phyloP scores from a whole-genome alignment of 2,329 filamentous ascomycete genomes.

The Fusarium oxysporum region DNA sequence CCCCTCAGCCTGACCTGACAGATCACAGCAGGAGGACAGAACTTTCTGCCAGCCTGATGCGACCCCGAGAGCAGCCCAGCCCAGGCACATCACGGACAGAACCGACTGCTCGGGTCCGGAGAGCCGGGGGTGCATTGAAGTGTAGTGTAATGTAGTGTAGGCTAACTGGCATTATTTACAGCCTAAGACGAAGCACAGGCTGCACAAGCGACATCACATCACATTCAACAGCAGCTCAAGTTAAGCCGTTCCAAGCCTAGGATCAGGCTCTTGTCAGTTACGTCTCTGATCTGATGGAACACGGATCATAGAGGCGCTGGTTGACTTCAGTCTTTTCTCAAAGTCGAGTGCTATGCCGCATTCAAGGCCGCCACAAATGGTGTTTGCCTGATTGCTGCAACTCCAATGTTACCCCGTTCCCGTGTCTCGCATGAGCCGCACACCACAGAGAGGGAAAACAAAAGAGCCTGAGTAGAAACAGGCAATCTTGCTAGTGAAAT shows the following conservation, averaged over 20 bases:
- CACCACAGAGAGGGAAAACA: slow-evolving; percentile 1
- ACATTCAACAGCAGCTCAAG: slow-evolving; percentile 1
- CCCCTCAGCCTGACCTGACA: neutral
- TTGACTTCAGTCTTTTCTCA: neutral
- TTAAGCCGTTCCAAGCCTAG: slow-evolving; percentile 38
- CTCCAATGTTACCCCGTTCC: slow-evolving; percentile 23
- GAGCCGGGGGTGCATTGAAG: slow-evolving; percentile 22
- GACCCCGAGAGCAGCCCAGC: slow-evolving; percentile 20
- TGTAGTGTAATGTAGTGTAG: neutral
- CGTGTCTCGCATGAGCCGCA: slow-evolving; percentile 41
- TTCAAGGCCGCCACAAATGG: slow-evolving; percentile 29
- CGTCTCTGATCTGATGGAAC: neutral
- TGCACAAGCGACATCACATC: neutral
- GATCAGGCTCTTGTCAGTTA: neutral
- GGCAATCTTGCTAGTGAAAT: slow-evolving; percentile 13
- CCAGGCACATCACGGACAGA: slow-evolving; percentile 19
- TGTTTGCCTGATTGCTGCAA: slow-evolving; percentile 22
- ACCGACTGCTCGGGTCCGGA: slow-evolving; percentile 46
- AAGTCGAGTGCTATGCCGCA: slow-evolving; percentile 12
- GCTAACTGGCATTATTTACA: neutral
- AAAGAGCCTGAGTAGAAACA: neutral
- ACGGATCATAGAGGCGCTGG: slow-evolving; percentile 1
- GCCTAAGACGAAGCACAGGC: neutral
- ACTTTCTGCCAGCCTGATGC: slow-evolving; percentile 9
- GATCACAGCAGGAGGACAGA: neutral